Conservation (phyloP, 2,329 filamentous ascomycete species). For the Monilinia vaccinii-corymbosi region DNA sequence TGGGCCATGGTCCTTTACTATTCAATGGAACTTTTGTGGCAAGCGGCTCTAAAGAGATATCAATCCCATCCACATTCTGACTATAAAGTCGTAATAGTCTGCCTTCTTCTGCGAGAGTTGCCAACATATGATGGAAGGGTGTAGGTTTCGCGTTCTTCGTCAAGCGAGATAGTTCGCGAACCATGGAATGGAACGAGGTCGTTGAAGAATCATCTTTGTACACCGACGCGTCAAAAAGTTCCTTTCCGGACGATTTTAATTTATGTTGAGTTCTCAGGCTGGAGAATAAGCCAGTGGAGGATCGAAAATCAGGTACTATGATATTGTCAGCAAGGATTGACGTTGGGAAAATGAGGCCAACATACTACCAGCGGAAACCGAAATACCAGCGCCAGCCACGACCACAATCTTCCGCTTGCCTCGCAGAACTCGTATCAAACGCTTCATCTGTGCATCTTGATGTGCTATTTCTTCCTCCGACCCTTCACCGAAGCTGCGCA, state of each 20-base stretch:
- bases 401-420: slow-evolving; percentile 96
- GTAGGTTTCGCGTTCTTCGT: slow-evolving; percentile 73
- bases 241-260: slow-evolving; percentile 85
- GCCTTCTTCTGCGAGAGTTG: slow-evolving; percentile 78
- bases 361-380: slow-evolving; percentile 85
- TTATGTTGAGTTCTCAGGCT: slow-evolving; percentile 80
- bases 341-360: slow-evolving; percentile 27
- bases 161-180: slow-evolving; percentile 74
- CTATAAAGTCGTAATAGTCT: slow-evolving; percentile 86
- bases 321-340: slow-evolving; percentile 13
- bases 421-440: slow-evolving; percentile 64
- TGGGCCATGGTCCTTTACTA: slow-evolving; percentile 82
- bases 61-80: slow-evolving; percentile 94
- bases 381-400: slow-evolving; percentile 92
- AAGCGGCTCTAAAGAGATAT: slow-evolving; percentile 73
- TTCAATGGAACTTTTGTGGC: slow-evolving; percentile 73
- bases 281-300: slow-evolving; percentile 79
- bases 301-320: slow-evolving; percentile 88
- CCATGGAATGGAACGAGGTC: slow-evolving; percentile 91
- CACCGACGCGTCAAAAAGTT: slow-evolving; percentile 94
- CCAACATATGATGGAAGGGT: slow-evolving; percentile 85
- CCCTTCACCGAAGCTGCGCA: slow-evolving; percentile 44
- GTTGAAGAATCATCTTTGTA: slow-evolving; percentile 89
- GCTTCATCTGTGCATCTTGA: slow-evolving; percentile 55
- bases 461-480: slow-evolving; percentile 37